These are phyloP conservation scores for Phlebiopsis gigantea DNA, from an alignment of 768 basidiomycete genomes.

Conservation along the genomic window DNA sequence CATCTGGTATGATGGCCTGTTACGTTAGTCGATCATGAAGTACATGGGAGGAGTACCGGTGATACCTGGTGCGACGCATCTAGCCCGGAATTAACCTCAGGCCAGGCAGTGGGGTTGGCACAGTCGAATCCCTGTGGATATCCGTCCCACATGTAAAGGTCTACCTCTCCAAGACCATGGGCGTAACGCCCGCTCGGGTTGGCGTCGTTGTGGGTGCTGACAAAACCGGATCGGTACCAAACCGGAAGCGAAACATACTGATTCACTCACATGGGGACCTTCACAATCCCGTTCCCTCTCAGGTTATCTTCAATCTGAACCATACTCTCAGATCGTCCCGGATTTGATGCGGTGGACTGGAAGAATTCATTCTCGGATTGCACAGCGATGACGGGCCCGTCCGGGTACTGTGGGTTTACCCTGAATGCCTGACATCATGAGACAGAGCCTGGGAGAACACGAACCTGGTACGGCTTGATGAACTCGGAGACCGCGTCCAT, in stretches of 20 bases:
- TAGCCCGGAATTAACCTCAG: conserved; percentile 9
- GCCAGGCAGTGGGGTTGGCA: conserved; percentile 14
- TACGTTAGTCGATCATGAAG: neutral
- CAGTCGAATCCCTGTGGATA: conserved; percentile 23
- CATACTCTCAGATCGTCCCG: conserved; percentile 20
- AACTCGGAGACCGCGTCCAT: conserved; percentile 14
- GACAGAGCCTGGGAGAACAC: conserved; percentile 7
- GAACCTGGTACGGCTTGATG: conserved; percentile 16
- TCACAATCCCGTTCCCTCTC: conserved; percentile 17
- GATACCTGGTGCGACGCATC: conserved; percentile 14
- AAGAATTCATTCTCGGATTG: conserved; percentile 22
- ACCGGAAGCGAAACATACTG: no score
- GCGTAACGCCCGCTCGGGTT: conserved; percentile 12
- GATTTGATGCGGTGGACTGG: conserved; percentile 7
- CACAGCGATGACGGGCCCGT: conserved; percentile 20
- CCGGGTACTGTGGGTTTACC: conserved; percentile 15
- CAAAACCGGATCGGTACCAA: no score
- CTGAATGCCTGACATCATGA: neutral
- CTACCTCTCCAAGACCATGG: conserved; percentile 18
- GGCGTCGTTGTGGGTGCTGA: conserved; percentile 21
- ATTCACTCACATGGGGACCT: conserved; percentile 18
- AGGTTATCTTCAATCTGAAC: conserved; percentile 16
- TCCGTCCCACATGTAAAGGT: conserved; percentile 20
- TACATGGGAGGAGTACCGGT: conserved; percentile 1
- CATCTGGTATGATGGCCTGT: conserved; percentile 16